A percentile compares a stretch with the other conserved stretches of the same genome.
Conservation (phyloP, 805 yeast genomes). For the Hanseniaspora taiwanica region DNA sequence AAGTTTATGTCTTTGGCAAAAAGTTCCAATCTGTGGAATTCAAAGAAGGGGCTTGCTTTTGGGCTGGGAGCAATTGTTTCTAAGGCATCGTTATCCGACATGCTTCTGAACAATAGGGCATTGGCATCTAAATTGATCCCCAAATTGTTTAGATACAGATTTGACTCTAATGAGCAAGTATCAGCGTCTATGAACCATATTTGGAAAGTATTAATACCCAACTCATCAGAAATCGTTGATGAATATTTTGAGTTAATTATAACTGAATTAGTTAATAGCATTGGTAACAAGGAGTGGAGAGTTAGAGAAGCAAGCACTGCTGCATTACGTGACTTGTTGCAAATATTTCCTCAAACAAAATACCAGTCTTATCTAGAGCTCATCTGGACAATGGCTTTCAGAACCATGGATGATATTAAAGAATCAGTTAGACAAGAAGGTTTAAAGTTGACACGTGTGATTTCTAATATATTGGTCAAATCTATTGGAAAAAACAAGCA, state of each 20-base stretch:
- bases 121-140: conserved; percentile 59
- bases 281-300: conserved; percentile 85
- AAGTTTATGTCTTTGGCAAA: conserved; percentile 88
- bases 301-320: conserved; percentile 75
- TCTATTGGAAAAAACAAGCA: conserved; percentile 37
- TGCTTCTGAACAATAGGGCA: conserved; percentile 39
- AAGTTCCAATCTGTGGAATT: conserved; percentile 80
- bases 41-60: conserved; percentile 87
- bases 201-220: conserved; percentile 60
- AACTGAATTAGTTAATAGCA: conserved; percentile 47
- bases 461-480: conserved; percentile 50
- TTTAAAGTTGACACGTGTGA: conserved; percentile 44
- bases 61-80: conserved; percentile 81
- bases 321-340: conserved; percentile 59
- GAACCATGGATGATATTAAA: conserved; percentile 87
- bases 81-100: conserved; percentile 54
- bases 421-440: conserved; percentile 86
- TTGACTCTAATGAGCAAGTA: conserved; percentile 70
- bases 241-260: conserved; percentile 46
- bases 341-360: conserved; percentile 36
- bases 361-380: conserved; percentile 44
- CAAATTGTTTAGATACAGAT: conserved; percentile 68
- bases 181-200: conserved; percentile 76
- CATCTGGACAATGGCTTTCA: conserved; percentile 79
- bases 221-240: conserved; percentile 39